Percentiles rank a stretch among this genome's conserved stretches.
Evolutionary conservation across 116 monocot species (phyloP).

Genomic region (Papilionanthe hybrid): DNA sequence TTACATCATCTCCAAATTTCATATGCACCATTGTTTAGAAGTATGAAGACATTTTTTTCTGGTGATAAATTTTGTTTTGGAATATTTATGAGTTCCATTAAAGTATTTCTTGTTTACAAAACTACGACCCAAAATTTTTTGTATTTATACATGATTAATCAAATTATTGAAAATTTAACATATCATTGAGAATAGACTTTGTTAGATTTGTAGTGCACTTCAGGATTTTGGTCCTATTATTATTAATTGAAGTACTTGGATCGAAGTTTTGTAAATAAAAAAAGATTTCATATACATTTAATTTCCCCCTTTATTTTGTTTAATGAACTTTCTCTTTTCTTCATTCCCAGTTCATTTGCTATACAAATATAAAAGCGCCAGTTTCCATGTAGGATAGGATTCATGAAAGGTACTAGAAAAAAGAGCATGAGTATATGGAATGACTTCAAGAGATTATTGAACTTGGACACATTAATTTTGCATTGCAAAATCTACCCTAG

Average conservation of each 20-base stretch:
- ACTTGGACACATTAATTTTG: too few species aligned
- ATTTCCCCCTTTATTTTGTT: too few species aligned
- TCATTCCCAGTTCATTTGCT: too few species aligned
- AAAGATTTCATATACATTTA: too few species aligned
- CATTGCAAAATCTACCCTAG: too few species aligned
- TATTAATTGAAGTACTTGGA: neutral
- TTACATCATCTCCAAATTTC: neutral
- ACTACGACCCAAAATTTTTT: neutral
- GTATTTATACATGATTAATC: neutral
- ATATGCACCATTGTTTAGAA: neutral
- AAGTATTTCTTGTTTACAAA: neutral
- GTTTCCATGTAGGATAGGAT: too few species aligned
- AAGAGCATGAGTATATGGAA: too few species aligned
- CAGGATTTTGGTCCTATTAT: neutral
- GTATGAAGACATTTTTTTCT: neutral
- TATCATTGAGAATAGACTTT: neutral
- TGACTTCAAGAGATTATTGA: too few species aligned
- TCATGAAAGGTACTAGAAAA: too few species aligned
- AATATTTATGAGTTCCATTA: neutral
- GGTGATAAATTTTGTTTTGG: neutral
- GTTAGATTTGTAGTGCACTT: neutral
- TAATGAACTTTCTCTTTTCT: too few species aligned
- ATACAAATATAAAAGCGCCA: too few species aligned
- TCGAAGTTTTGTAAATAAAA: too few species aligned
- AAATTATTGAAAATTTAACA: neutral